Base-by-base conservation (phyloP, 192 early-diverging fungal species). In the Coemansia sp. region DNA sequence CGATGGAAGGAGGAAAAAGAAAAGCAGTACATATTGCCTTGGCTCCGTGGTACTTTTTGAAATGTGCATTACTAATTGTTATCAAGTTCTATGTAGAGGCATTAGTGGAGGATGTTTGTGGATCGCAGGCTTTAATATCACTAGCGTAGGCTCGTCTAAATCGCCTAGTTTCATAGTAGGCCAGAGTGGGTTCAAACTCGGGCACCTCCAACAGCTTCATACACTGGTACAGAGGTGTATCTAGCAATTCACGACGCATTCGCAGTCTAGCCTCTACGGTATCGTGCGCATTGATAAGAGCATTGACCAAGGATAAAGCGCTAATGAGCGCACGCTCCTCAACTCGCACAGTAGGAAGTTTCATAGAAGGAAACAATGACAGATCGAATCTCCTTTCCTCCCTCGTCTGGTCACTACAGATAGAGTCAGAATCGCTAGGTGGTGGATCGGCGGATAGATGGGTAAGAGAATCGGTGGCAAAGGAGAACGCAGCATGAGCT, bases 131-230 rank as follows among this genome's bases (percentile, higher is more conserved):
- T 11, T 47, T 61, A 59, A 81, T 81, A 30, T 81, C 78, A 22
- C 41, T 27, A 15, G 64, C 50, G 30, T 81, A 81, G 0, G 70
- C 55, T 24, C 65, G 69, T 15, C 78, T 53, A 43, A 81, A 81
- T 29, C 67, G 35, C 47, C 66, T 71, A 35, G 67, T 50, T 43
- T 81, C 78, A 4, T 55, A 49, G 27, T 35, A 41, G 0, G 64
- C 60, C n/a, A 38, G 34, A 11, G 73, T 58, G 4, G 18, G 18
- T 2, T 70, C 73, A 61, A 69, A 39, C 39, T 64, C 69, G 2
- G 66, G 70, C 39, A 69, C 73, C n/a, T 81, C 78, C 8, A 81
- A 45, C 38, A 75, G 34, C 60, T 72, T 75, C 39, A 81, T 44
- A 38, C 73, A 69, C 37, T 70, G 61, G 40, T 75, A 81, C 20